These are phyloP conservation scores for Skeletonema menzelii DNA, from an alignment of 108 stramenopile species.

Conservation along the genomic window DNA sequence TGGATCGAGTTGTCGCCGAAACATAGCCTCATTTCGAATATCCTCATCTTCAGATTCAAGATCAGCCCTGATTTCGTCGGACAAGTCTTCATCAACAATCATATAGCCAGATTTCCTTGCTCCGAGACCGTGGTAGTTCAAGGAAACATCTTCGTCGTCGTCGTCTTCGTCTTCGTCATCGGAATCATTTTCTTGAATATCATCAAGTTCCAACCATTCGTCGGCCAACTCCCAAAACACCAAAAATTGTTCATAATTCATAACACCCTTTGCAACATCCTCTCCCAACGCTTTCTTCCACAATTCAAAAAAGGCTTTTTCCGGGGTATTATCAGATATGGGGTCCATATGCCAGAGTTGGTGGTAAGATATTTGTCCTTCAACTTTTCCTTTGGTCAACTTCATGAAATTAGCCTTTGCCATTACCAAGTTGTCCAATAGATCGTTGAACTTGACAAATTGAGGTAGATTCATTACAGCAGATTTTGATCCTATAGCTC, in stretches of 20 bases:
- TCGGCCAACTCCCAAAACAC: not conserved
- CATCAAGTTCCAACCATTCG: not conserved
- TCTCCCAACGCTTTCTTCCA: not conserved
- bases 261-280: not conserved
- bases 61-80: not conserved
- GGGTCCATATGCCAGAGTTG: not conserved
- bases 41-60: not conserved
- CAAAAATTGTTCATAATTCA: not conserved
- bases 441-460: not conserved
- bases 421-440: not conserved
- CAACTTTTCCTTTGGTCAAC: not conserved
- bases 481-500: not conserved
- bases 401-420: not conserved
- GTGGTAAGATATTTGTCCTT: not conserved
- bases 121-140: not conserved
- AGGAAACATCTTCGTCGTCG: too few relatives aligned
- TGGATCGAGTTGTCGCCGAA: constrained; percentile 1
- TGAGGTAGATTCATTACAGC: not conserved
- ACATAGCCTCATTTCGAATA: constrained; percentile 2
- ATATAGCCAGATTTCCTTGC: not conserved
- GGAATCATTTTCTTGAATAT: not conserved
- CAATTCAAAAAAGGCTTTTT: not conserved
- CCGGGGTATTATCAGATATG: not conserved
- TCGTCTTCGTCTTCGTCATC: too few relatives aligned
- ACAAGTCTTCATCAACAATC: not conserved